Percentiles rank a stretch among this genome's conserved stretches.
Evolutionary conservation across 306 rosid genomes (phyloP).

Genomic region (Styphnolobium japonicum): DNA sequence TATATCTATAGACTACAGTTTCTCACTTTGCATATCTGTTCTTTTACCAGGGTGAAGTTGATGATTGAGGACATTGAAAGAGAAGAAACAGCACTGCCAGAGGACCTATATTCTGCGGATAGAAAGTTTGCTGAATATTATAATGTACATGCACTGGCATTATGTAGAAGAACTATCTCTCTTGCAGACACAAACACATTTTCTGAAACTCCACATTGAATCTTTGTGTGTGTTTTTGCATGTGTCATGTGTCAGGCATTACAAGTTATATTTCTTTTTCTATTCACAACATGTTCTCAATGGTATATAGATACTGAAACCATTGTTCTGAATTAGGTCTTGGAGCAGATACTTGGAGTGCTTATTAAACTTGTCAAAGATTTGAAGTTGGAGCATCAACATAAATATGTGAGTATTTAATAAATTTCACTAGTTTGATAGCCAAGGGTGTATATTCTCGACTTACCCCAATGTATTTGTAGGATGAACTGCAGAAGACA

Average conservation of each 20-base stretch:
- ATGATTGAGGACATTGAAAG: conserved; percentile 84
- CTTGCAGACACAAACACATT: conserved; percentile 4
- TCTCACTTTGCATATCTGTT: conserved; percentile 25
- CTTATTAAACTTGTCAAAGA: conserved; percentile 87
- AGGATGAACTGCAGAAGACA: conserved; percentile 87
- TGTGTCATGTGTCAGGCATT: conserved; percentile 1
- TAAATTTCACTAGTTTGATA: conserved; percentile 21
- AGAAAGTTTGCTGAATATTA: conserved; percentile 89
- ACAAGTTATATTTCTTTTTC: conserved; percentile 7
- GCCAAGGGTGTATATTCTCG: not conserved
- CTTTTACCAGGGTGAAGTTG: conserved; percentile 68
- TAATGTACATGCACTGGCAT: conserved; percentile 47
- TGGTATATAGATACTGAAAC: not conserved
- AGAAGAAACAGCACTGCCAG: conserved; percentile 82
- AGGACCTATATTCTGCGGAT: conserved; percentile 84
- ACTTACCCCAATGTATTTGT: conserved; percentile 13
- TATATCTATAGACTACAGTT: conserved; percentile 9
- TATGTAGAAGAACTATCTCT: conserved; percentile 20
- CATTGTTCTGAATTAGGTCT: conserved; percentile 53
- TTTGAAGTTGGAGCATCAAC: conserved; percentile 93
- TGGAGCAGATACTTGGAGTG: conserved; percentile 92
- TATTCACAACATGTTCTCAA: not conserved
- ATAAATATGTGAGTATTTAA: conserved; percentile 68
- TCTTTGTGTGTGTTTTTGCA: not conserved
- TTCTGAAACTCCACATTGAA: not conserved